phyloP scores from a whole-genome alignment of 805 yeast genomes.

The Wickerhamomyces canadensis region DNA sequence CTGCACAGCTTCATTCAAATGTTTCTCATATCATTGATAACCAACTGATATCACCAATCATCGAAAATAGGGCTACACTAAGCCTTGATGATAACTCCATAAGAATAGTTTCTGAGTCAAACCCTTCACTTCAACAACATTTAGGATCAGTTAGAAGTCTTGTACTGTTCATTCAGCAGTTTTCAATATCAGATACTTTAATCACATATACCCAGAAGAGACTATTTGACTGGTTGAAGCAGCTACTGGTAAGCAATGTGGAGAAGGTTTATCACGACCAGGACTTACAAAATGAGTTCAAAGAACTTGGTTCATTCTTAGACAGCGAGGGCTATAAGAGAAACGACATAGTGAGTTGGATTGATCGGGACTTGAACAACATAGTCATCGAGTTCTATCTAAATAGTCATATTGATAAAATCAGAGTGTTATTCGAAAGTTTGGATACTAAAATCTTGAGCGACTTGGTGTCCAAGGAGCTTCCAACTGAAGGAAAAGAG shows the following conservation, averaged over 20 bases:
- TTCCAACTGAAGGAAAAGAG: too few species aligned
- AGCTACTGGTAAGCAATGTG: constrained; percentile 14
- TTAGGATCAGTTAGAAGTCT: constrained; percentile 15
- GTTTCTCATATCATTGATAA: constrained; percentile 14
- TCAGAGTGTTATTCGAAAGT: constrained; percentile 10
- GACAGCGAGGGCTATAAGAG: constrained; percentile 13
- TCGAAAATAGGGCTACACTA: constrained; percentile 2
- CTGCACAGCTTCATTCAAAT: constrained; percentile 8
- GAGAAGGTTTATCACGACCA: constrained; percentile 10
- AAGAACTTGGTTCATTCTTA: constrained; percentile 15
- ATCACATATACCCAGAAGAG: constrained; percentile 18
- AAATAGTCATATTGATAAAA: constrained; percentile 14
- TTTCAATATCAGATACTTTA: constrained; percentile 12
- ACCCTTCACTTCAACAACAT: not conserved
- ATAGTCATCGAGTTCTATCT: constrained; percentile 18
- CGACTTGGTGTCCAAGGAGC: not conserved
- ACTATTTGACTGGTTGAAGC: constrained; percentile 18
- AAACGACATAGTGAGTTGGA: constrained; percentile 19
- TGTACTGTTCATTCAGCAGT: constrained; percentile 14
- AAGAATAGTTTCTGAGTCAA: not conserved
- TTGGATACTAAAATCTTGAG: constrained; percentile 1
- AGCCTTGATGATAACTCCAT: constrained; percentile 6
- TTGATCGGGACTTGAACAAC: constrained; percentile 15
- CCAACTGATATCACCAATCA: constrained; percentile 8
- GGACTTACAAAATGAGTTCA: constrained; percentile 8